Conservation (phyloP, 2,329 filamentous ascomycete genomes). For the Botrytis squamosa region DNA sequence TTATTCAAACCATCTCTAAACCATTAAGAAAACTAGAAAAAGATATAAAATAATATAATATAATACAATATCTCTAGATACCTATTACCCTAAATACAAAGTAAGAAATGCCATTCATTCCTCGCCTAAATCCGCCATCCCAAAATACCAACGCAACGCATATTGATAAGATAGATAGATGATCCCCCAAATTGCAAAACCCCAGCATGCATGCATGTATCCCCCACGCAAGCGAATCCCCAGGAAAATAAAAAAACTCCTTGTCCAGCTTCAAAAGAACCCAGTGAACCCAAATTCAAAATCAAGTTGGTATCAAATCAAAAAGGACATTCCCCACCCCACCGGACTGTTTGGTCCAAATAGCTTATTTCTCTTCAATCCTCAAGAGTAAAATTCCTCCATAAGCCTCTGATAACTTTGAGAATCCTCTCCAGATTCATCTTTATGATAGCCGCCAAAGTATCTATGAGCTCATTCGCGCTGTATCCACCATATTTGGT, state of each 20-base stretch:
- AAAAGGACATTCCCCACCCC: background rate
- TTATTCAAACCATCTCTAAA: background rate
- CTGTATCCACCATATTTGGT: background rate
- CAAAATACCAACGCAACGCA: background rate
- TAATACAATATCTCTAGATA: background rate
- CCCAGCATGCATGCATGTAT: background rate
- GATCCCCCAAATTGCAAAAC: background rate
- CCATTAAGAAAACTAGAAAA: background rate
- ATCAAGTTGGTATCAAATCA: constrained; percentile 18
- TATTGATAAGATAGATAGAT: background rate
- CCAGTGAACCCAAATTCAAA: background rate
- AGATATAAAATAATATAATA: background rate
- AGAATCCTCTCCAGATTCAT: background rate
- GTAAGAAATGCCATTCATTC: background rate
- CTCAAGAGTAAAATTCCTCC: too few species aligned
- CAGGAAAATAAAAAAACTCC: background rate
- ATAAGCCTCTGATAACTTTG: too few species aligned
- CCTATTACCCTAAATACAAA: background rate
- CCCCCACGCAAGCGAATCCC: too few species aligned
- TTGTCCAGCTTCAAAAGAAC: background rate
- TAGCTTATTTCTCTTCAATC: background rate
- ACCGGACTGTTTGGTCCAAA: background rate
- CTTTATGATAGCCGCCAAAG: background rate
- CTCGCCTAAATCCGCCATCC: background rate
- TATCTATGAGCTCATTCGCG: background rate